Conservation (phyloP, 78 protist genomes). For the Dictyostelium discoideum region dicty_2.7 NC_007089.4:2078501-2079000, state of each 20-base stretch:
- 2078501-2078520: background rate
- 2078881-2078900: background rate
- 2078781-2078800: background rate
- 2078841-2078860: background rate
- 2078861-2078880: background rate
- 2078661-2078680: background rate
- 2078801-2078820: background rate
- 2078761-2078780: background rate
- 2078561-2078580: slow-evolving; percentile 6
- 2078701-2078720: background rate
- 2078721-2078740: background rate
- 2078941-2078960: background rate
- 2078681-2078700: background rate
- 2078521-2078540: background rate
- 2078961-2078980: background rate
- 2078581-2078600: background rate
- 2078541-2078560: background rate
- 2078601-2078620: background rate
- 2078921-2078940: too few relatives aligned
- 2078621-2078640: background rate
- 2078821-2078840: background rate
- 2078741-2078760: background rate
- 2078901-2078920: background rate
- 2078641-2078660: background rate
- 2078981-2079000: background rate